phyloP scores from a whole-genome alignment of 1,284 basidiomycete genomes.

The Somion occarium region DNA sequence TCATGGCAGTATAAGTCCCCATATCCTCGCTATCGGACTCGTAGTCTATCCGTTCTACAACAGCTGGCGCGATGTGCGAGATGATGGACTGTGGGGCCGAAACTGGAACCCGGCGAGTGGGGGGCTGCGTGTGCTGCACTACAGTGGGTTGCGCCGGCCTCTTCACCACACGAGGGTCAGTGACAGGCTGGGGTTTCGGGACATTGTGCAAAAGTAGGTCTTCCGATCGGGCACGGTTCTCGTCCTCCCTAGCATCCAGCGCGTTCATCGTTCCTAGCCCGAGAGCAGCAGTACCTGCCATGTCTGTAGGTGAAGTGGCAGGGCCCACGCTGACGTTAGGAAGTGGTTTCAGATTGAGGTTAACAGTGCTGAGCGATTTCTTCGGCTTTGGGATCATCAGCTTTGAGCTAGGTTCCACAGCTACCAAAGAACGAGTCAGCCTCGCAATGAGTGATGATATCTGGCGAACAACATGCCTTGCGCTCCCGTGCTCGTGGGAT shows the following conservation, averaged over 20 bases:
- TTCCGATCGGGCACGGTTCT: neutral
- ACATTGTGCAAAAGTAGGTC: neutral
- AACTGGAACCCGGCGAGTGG: neutral
- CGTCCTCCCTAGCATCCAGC: neutral
- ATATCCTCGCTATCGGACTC: slow-evolving; percentile 5
- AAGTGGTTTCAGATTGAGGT: slow-evolving; percentile 23
- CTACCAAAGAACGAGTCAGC: neutral
- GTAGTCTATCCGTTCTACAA: neutral
- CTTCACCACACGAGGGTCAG: neutral
- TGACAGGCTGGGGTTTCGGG: neutral
- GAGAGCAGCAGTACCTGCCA: neutral
- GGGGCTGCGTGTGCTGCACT: neutral
- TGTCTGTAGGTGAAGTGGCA: slow-evolving; percentile 14
- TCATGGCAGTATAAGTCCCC: slow-evolving; percentile 2
- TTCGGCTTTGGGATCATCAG: slow-evolving; percentile 15
- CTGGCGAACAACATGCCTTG: neutral
- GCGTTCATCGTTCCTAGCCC: neutral
- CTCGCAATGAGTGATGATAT: neutral
- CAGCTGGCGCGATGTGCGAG: neutral
- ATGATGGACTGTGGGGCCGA: neutral
- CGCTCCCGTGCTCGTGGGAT: neutral
- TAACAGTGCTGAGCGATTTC: slow-evolving; percentile 28
- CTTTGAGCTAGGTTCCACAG: neutral
- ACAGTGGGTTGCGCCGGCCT: neutral
- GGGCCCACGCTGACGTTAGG: slow-evolving; percentile 23